Conservation (phyloP, 208 protist genomes). For the Trypanosoma caninum region DNA sequence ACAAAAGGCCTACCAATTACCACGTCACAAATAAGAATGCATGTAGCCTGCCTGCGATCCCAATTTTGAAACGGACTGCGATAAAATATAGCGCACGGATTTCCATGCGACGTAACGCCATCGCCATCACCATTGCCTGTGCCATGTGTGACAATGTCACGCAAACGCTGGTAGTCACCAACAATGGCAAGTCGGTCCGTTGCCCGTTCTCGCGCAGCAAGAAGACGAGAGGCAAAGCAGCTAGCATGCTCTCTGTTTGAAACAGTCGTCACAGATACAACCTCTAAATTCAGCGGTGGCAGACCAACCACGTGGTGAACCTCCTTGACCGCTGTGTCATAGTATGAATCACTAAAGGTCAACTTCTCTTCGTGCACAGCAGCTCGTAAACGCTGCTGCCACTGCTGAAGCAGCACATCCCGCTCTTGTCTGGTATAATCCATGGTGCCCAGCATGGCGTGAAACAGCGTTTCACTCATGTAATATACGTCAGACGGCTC, state of each 20-base stretch:
- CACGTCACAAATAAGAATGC: conserved; percentile 69
- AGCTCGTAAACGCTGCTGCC: conserved; percentile 33
- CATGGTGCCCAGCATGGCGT: conserved; percentile 26
- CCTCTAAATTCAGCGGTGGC: conserved; percentile 53
- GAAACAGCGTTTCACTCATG: conserved; percentile 34
- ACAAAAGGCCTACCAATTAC: conserved; percentile 43
- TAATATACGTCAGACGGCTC: conserved; percentile 48
- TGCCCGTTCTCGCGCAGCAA: conserved; percentile 27
- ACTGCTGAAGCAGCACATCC: conserved; percentile 42
- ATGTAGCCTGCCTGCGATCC: conserved; percentile 28
- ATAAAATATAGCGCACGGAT: conserved; percentile 37
- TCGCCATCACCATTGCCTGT: conserved; percentile 4
- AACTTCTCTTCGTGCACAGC: conserved; percentile 47
- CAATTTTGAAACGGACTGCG: conserved; percentile 52
- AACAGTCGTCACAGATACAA: conserved; percentile 33
- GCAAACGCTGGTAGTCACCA: conserved; percentile 38
- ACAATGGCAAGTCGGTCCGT: conserved; percentile 60
- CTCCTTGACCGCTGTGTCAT: conserved; percentile 44
- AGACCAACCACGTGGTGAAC: conserved; percentile 38
- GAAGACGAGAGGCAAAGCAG: conserved; percentile 31
- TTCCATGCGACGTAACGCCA: not conserved
- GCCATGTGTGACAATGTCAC: conserved; percentile 34
- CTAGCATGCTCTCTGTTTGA: conserved; percentile 57
- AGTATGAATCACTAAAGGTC: conserved; percentile 36
- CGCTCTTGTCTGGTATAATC: conserved; percentile 29